A percentile compares a stretch with the other conserved stretches of the same genome.
These are phyloP conservation scores for Pyrus hybrid DNA, from an alignment of 331 rosid genomes.

Conservation along the genomic window DNA sequence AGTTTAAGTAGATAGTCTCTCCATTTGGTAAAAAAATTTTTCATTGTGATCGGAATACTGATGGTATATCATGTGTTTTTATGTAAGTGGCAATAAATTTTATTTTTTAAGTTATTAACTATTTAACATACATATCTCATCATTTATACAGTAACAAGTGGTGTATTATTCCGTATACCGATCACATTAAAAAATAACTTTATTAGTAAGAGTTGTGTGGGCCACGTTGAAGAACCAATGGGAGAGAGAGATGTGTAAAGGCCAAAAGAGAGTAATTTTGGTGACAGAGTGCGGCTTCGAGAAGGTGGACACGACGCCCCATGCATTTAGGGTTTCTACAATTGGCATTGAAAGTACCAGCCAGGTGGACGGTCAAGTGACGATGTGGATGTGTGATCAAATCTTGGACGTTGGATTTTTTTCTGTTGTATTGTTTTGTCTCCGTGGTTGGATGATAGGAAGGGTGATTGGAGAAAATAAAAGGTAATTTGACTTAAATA, in stretches of 20 bases:
- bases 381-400: not conserved
- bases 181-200: fast-evolving
- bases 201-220: not conserved
- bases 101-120: too few species aligned
- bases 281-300: not conserved
- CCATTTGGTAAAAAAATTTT: too few species aligned
- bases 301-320: constrained; percentile 16
- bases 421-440: not conserved
- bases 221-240: constrained; percentile 19
- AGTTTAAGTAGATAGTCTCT: too few species aligned
- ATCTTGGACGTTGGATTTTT: not conserved
- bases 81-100: fast-evolving
- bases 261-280: not conserved
- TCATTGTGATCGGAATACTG: fast-evolving
- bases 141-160: too few species aligned
- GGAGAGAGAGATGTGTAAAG: constrained; percentile 29
- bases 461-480: constrained; percentile 6
- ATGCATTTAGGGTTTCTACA: not conserved
- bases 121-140: too few species aligned
- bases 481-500: not conserved
- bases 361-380: constrained; percentile 22
- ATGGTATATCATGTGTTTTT: too few species aligned
- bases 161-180: fast-evolving
- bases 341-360: not conserved
- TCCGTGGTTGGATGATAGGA: constrained; percentile 12